A percentile compares a stretch with the other conserved stretches of the same genome.
Conservation (phyloP, 2,329 filamentous ascomycete genomes). For the Clonostachys chloroleuca region DNA sequence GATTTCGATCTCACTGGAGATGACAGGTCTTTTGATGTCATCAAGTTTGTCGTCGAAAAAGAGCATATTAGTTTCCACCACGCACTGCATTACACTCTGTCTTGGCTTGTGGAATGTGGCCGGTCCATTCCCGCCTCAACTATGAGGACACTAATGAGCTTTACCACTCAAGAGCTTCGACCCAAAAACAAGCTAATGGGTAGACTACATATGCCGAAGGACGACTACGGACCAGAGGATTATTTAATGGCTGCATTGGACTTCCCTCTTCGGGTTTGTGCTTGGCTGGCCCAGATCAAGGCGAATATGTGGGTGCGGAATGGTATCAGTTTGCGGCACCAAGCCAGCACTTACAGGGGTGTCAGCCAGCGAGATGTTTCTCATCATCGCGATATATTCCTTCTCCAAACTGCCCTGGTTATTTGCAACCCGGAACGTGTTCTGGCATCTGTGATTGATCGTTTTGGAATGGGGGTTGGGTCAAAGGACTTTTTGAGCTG, state of each 20-base stretch:
- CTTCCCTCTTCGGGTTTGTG: slow-evolving; percentile 87
- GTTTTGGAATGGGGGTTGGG: slow-evolving; percentile 86
- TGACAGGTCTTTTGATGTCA: slow-evolving; percentile 56
- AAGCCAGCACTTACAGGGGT: slow-evolving; percentile 89
- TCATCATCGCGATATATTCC: slow-evolving; percentile 90
- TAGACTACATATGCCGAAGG: slow-evolving; percentile 48
- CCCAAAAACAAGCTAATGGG: slow-evolving; percentile 61
- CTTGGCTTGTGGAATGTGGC: slow-evolving; percentile 90
- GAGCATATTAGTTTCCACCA: slow-evolving; percentile 97
- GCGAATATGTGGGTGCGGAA: slow-evolving; percentile 98
- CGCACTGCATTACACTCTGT: slow-evolving; percentile 90
- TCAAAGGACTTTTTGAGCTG: slow-evolving; percentile 73
- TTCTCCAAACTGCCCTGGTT: slow-evolving; percentile 86
- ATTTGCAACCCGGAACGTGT: slow-evolving; percentile 80
- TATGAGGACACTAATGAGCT: slow-evolving; percentile 65
- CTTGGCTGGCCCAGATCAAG: slow-evolving; percentile 97
- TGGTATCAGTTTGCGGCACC: slow-evolving; percentile 90
- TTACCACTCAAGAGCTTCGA: slow-evolving; percentile 66
- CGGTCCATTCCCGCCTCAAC: slow-evolving; percentile 67
- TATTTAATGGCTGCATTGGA: slow-evolving; percentile 86
- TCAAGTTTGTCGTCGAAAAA: slow-evolving; percentile 84
- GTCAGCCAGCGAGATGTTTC: slow-evolving; percentile 87
- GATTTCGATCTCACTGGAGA: slow-evolving; percentile 75
- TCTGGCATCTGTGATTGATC: slow-evolving; percentile 83
- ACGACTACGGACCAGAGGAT: slow-evolving; percentile 64